phyloP scores from a whole-genome alignment of 371 early-diverging fungal genomes.

The Mortierella sp. region DNA sequence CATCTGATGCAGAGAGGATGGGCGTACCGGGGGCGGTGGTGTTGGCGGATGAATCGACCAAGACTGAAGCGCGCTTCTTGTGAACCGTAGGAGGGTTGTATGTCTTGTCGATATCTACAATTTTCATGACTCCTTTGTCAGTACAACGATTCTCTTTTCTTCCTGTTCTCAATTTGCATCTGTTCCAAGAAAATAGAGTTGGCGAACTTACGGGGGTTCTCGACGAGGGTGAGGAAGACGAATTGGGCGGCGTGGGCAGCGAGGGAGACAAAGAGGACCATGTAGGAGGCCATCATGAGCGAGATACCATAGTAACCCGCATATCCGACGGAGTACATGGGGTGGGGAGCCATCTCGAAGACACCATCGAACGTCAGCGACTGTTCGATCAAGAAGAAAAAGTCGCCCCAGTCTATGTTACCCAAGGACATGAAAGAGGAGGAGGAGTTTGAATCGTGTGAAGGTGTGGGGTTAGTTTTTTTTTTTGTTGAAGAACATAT shows the following conservation, averaged over 20 bases:
- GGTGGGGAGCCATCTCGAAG: constrained; percentile 97
- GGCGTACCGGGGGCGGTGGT: constrained; percentile 15
- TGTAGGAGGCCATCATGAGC: constrained; percentile 86
- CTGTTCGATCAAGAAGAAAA: constrained; percentile 94
- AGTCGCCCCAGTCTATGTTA: constrained; percentile 95
- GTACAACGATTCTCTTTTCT: not conserved
- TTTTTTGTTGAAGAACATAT: constrained; percentile 76
- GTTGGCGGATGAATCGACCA: constrained; percentile 32
- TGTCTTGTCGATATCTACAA: constrained; percentile 89
- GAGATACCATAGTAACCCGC: constrained; percentile 96
- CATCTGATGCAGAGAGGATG: constrained; percentile 15
- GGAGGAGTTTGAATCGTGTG: constrained; percentile 26
- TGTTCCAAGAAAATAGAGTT: not conserved
- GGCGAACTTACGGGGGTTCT: constrained; percentile 85
- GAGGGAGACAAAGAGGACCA: constrained; percentile 90
- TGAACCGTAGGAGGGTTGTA: constrained; percentile 81
- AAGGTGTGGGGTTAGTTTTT: constrained; percentile 45
- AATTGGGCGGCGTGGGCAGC: constrained; percentile 93
- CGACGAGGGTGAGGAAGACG: constrained; percentile 89
- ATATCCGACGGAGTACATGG: constrained; percentile 98
- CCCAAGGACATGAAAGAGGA: not conserved
- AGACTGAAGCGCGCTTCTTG: constrained; percentile 58
- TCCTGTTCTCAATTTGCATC: not conserved
- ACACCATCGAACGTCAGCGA: constrained; percentile 93
- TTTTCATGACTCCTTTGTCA: not conserved